These are phyloP conservation scores for Sechiopsis laciniata DNA, from an alignment of 306 rosid genomes.

Conservation along the genomic window DNA sequence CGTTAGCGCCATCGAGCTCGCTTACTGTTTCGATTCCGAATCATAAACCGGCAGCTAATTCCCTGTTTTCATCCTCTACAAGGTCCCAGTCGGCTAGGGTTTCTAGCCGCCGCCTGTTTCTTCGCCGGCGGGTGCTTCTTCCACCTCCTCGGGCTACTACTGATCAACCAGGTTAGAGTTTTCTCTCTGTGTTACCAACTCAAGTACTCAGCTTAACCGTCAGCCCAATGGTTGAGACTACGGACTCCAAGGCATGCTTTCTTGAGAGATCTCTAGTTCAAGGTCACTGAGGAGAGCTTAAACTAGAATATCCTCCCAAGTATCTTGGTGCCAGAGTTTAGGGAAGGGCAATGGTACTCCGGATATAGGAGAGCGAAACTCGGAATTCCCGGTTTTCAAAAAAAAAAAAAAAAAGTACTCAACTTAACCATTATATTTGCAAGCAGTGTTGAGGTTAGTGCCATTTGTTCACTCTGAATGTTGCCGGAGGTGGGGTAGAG, in stretches of 20 bases:
- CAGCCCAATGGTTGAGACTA: too few species aligned
- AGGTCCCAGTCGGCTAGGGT: slow-evolving; percentile 42
- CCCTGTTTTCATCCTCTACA: slow-evolving; percentile 31
- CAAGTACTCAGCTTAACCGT: neutral
- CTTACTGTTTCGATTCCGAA: slow-evolving; percentile 31
- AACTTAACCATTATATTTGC: neutral
- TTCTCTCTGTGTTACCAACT: neutral
- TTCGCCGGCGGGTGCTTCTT: slow-evolving; percentile 42
- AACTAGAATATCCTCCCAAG: too few species aligned
- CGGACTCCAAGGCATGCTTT: too few species aligned
- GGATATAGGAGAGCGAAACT: too few species aligned
- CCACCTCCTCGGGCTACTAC: slow-evolving; percentile 60
- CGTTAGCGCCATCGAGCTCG: slow-evolving; percentile 42
- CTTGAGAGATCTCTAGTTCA: too few species aligned
- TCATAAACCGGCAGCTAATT: slow-evolving; percentile 40
- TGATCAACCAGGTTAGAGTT: slow-evolving; percentile 60
- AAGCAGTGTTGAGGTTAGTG: neutral
- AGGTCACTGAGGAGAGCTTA: too few species aligned
- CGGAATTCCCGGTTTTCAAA: too few species aligned
- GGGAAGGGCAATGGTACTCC: too few species aligned
- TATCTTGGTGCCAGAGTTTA: too few species aligned
- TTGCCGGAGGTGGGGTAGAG: neutral
- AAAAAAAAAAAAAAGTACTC: too few species aligned
- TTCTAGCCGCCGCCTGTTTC: slow-evolving; percentile 37
- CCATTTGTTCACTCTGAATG: neutral